Evolutionary conservation across 345 rosid species (phyloP), one percentile per base, ranked within the genome.

Genomic region (Combretum micranthum): DNA sequence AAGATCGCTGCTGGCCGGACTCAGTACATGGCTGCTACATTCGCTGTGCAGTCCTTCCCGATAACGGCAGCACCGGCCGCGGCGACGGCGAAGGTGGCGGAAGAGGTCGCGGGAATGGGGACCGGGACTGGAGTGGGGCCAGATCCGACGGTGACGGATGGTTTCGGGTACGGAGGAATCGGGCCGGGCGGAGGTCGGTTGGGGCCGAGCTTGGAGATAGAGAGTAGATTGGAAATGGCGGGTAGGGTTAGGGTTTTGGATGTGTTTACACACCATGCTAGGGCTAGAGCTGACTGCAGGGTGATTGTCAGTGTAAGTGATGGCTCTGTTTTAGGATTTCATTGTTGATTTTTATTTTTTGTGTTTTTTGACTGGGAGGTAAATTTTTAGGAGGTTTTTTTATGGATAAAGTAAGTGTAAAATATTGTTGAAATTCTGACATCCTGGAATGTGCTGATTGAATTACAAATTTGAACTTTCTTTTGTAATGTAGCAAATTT

Each of bases 21-120:
- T 68, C 83, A 90, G 68, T 79, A 85, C 82, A 90, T 90, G 97
- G 95, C 92, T 32, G 97, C 95, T n/a, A 85, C 87, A 53, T 94
- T 90, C 65, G 60, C 92, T 53, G 95, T 90, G 50, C 81, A 84
- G 61, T 87, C 97, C 19, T 85, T 94, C 72, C 96, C 95, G 1
- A 68, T 86, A 50, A 6, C 69, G 80, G 84, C 88, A 87, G 75
- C 85, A 77, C 20, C 84, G 77, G 69, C 83, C 83, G 47, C 73
- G 71, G 70, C 78, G 77, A 77, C 69, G 52, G 72, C 80, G 77
- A 88, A 61, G 63, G 98, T 91, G 65, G 80, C 84, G 76, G 86
- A 80, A 13, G 78, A 82, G 64, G 90, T 84, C 61, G 52, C 57
- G 71, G 50, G 63, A 72, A 32, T 32, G 39, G 39, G 20, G 65